Percentiles rank a stretch among this genome's conserved stretches.
phyloP scores from a whole-genome alignment of 1,139 yeast genomes.

The Lodderomyces theae region DNA sequence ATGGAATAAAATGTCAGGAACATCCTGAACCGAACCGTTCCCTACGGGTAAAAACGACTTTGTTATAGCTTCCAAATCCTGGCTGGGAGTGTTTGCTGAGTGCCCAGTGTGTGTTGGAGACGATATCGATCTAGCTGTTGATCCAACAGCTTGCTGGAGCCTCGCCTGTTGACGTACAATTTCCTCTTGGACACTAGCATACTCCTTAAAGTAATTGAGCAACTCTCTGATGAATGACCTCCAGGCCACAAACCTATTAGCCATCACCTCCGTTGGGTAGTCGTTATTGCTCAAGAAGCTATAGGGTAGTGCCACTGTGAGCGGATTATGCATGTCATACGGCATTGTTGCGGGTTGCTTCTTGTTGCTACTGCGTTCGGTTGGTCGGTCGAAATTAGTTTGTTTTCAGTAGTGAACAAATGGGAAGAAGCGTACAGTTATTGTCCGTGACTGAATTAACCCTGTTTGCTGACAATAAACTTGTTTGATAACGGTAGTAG shows the following conservation, averaged over 20 bases:
- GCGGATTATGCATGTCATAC: conserved; percentile 27
- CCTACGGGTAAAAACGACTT: conserved; percentile 70
- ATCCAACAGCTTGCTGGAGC: conserved; percentile 71
- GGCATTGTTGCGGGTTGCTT: conserved; percentile 10
- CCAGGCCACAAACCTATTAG: conserved; percentile 85
- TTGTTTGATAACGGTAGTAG: too few relatives aligned
- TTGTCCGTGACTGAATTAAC: too few relatives aligned
- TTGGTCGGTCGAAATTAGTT: too few relatives aligned
- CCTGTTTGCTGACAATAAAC: too few relatives aligned
- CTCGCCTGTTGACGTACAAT: conserved; percentile 79
- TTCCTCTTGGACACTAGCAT: conserved; percentile 83
- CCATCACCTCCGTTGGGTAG: conserved; percentile 82
- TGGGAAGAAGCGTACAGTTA: too few relatives aligned
- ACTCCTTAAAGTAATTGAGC: conserved; percentile 72
- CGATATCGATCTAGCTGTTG: conserved; percentile 19
- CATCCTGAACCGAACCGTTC: conserved; percentile 76
- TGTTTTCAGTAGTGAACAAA: too few relatives aligned
- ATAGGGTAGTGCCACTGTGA: conserved; percentile 40
- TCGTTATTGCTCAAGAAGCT: conserved; percentile 29
- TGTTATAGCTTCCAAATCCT: conserved; percentile 26
- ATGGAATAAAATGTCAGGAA: conserved; percentile 70
- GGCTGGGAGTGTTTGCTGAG: conserved; percentile 7
- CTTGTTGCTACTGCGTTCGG: too few relatives aligned
- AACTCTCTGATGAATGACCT: conserved; percentile 73
- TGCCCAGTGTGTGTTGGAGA: conserved; percentile 8